Evolutionary conservation across 345 rosid species (phyloP).

Genomic region (Aurinia saxatilis): DNA sequence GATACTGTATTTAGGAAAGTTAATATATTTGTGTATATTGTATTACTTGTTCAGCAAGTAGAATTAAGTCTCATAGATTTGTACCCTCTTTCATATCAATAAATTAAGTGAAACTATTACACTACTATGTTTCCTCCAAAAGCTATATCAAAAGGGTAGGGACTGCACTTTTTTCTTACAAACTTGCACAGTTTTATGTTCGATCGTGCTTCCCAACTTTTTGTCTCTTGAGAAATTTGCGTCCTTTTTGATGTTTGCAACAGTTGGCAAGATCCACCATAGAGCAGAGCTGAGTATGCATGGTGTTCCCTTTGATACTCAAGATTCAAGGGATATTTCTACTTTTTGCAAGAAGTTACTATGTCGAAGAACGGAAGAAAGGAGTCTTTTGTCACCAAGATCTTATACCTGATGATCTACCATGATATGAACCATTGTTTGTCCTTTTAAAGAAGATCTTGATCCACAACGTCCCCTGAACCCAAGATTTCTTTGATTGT

Average conservation of each 20-base stretch:
- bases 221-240: slow-evolving; percentile 47
- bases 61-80: no score
- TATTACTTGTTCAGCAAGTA: no score
- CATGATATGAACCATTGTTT: slow-evolving; percentile 67
- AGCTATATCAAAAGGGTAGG: slow-evolving; percentile 26
- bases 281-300: slow-evolving; percentile 56
- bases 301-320: slow-evolving; percentile 47
- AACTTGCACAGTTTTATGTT: slow-evolving; percentile 44
- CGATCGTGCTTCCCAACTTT: slow-evolving; percentile 60
- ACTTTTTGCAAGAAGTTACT: slow-evolving; percentile 65
- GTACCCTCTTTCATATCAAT: no score
- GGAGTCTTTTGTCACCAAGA: slow-evolving; percentile 39
- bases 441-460: slow-evolving; percentile 49
- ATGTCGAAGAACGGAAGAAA: slow-evolving; percentile 39
- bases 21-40: no score
- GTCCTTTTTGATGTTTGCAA: slow-evolving; percentile 47
- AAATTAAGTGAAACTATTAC: no score
- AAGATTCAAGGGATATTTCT: slow-evolving; percentile 51
- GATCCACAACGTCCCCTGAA: no score
- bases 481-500: slow-evolving; percentile 54
- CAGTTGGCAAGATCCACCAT: slow-evolving; percentile 53
- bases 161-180: slow-evolving; percentile 45
- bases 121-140: no score
- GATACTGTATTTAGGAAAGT: no score
- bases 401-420: slow-evolving; percentile 46